Conservation (phyloP, 2,329 filamentous ascomycete species). For the Talaromyces sp. region DNA sequence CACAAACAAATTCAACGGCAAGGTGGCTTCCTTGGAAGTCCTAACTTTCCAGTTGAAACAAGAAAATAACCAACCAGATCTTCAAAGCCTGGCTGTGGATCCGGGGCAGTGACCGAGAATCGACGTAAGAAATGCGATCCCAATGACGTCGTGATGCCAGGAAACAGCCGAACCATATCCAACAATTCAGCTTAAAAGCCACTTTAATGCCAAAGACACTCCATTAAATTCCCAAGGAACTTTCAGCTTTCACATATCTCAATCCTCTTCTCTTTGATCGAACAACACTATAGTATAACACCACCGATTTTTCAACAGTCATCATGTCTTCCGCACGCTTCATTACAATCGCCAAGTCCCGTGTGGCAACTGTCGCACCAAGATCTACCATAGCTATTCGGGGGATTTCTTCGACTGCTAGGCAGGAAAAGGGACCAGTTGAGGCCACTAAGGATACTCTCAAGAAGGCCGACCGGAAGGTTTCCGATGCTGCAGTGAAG, state of each 20-base stretch:
- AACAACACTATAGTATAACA: background rate
- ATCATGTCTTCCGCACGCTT: conserved; percentile 35
- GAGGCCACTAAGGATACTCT: conserved; percentile 61
- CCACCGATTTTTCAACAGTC: background rate
- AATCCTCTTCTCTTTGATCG: background rate
- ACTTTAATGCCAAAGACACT: background rate
- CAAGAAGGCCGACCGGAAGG: conserved; percentile 59
- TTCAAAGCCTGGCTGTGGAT: background rate
- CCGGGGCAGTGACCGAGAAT: conserved; percentile 20
- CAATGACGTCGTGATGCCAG: conserved; percentile 24
- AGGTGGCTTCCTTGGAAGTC: background rate
- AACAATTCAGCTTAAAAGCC: conserved; percentile 14
- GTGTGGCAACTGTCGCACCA: conserved; percentile 20
- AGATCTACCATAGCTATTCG: conserved; percentile 19
- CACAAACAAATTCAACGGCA: background rate
- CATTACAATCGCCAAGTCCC: conserved; percentile 28
- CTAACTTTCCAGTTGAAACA: background rate
- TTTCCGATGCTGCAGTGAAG: conserved; percentile 60
- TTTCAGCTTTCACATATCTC: background rate
- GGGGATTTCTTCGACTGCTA: conserved; percentile 57
- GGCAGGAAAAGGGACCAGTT: conserved; percentile 54
- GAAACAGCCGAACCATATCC: conserved; percentile 7
- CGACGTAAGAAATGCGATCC: conserved; percentile 31
- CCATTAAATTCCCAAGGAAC: background rate
- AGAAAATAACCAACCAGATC: background rate